Percentiles rank a stretch among this genome's conserved stretches.
These are phyloP conservation scores for Rusavskia elegans DNA, from an alignment of 495 filamentous ascomycete genomes.

Conservation along the genomic window DNA sequence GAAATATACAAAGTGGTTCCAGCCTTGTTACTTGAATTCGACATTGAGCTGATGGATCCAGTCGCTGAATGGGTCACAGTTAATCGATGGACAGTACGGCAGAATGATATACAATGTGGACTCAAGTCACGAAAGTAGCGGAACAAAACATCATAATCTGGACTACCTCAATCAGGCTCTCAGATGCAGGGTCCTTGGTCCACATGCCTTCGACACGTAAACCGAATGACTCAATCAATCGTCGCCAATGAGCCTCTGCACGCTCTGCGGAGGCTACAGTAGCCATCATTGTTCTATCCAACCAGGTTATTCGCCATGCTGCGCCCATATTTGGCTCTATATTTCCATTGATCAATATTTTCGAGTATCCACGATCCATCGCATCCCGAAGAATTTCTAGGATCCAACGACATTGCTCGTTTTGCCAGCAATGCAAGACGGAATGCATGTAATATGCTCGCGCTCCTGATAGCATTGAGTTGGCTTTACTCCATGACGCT, in stretches of 20 bases:
- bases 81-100: neutral
- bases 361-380: conserved; percentile 27
- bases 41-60: conserved; percentile 13
- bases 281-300: conserved; percentile 26
- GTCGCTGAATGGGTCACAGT: neutral
- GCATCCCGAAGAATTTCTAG: conserved; percentile 18
- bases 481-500: conserved; percentile 17
- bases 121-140: neutral
- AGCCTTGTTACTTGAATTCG: conserved; percentile 46
- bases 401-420: conserved; percentile 24
- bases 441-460: conserved; percentile 27
- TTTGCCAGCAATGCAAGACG: conserved; percentile 32
- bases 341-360: conserved; percentile 23
- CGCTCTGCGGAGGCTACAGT: conserved; percentile 20
- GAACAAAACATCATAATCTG: neutral
- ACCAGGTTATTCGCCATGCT: conserved; percentile 21
- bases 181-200: neutral
- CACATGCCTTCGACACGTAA: neutral
- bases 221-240: conserved; percentile 14
- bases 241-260: conserved; percentile 20
- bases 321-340: conserved; percentile 21
- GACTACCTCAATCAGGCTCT: neutral
- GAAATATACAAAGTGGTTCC: conserved; percentile 74
- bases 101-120: neutral
- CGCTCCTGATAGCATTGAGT: conserved; percentile 6